Conservation (phyloP, 805 yeast species). For the Pichia manshurica region DNA sequence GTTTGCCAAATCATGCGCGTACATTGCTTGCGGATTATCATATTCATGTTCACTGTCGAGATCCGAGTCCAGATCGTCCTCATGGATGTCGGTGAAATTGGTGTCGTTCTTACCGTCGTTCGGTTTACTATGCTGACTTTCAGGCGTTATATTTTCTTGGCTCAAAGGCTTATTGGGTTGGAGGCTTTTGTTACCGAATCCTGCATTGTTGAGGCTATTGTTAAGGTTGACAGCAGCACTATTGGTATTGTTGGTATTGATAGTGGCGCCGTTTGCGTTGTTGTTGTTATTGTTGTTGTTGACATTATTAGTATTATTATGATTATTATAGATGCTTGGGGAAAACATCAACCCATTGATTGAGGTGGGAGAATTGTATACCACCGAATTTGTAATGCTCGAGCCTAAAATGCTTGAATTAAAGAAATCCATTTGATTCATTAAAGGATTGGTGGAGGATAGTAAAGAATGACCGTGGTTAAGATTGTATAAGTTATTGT, state of each 20-base stretch:
- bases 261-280: no score
- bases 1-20: constrained; percentile 7
- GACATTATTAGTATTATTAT: background rate
- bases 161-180: background rate
- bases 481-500: background rate
- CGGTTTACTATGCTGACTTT: constrained; percentile 7
- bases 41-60: constrained; percentile 12
- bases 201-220: background rate
- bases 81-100: constrained; percentile 13
- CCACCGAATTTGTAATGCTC: background rate
- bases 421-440: constrained; percentile 8
- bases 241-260: constrained; percentile 4
- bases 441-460: background rate
- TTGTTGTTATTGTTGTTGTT: background rate
- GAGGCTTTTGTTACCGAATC: no score
- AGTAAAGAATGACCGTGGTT: constrained; percentile 10
- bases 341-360: constrained; percentile 9
- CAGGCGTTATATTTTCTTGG: constrained; percentile 10
- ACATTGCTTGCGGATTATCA: constrained; percentile 15
- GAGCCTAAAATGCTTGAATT: constrained; percentile 5
- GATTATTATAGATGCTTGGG: background rate
- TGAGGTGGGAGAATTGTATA: constrained; percentile 10
- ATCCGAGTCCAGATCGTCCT: constrained; percentile 11
- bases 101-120: background rate
- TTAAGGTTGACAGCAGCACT: constrained; percentile 4